Percentiles rank a stretch among this genome's conserved stretches.
These are phyloP conservation scores for Closterium sp. DNA, from an alignment of 139 green algal species.

Conservation along the genomic window DNA sequence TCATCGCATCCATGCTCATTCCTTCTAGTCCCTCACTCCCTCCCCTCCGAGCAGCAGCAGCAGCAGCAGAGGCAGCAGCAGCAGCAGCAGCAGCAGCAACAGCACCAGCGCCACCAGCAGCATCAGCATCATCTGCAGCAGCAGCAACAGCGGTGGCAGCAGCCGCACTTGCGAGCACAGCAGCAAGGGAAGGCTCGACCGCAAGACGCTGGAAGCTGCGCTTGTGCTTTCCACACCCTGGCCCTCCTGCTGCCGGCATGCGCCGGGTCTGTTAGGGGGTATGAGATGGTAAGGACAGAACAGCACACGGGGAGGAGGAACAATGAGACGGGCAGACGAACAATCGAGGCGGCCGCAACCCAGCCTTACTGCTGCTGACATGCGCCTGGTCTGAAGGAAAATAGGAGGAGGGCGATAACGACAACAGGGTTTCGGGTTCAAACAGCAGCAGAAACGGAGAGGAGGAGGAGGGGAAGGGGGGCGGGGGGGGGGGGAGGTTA, in stretches of 20 bases:
- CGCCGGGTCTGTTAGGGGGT: background rate
- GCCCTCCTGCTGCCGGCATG: background rate
- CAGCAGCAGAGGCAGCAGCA: background rate
- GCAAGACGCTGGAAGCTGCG: background rate
- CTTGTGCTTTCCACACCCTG: background rate
- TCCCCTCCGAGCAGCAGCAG: background rate
- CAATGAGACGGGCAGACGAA: too few species aligned
- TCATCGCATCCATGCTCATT: too few species aligned
- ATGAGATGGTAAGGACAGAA: too few species aligned
- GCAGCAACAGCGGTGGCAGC: background rate
- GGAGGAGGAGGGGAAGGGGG: too few species aligned
- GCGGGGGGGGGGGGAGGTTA: too few species aligned
- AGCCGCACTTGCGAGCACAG: background rate
- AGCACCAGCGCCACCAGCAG: background rate
- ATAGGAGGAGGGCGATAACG: too few species aligned
- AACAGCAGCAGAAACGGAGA: too few species aligned
- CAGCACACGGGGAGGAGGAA: too few species aligned
- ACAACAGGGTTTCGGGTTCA: background rate
- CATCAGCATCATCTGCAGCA: background rate
- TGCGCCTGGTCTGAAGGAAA: background rate
- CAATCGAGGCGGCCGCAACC: background rate
- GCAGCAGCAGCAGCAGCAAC: background rate
- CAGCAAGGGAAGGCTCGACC: background rate
- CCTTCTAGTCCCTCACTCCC: background rate
- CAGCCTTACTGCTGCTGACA: background rate